phyloP scores from a whole-genome alignment of 1,284 basidiomycete genomes.

The Salmacisia buchloeana region DNA sequence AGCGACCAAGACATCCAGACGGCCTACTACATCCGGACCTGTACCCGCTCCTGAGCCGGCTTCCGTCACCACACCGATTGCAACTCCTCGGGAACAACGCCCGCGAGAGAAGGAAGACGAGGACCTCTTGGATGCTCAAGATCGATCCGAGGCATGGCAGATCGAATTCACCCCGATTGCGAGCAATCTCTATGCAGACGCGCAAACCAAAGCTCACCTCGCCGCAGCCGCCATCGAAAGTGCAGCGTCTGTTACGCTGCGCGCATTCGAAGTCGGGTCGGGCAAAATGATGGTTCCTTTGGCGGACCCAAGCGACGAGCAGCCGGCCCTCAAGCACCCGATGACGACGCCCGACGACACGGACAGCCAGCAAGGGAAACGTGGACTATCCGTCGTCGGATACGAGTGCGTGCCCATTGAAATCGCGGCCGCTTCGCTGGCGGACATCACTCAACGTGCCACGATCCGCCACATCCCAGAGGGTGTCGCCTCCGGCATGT shows the following conservation, averaged over 20 bases:
- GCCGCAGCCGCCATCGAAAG: not conserved
- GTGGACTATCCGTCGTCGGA: slow-evolving; percentile 30
- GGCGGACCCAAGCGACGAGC: not conserved
- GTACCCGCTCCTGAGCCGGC: not conserved
- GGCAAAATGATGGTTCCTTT: slow-evolving; percentile 4
- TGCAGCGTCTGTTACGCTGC: not conserved
- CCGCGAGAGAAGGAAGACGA: not conserved
- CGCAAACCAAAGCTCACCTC: not conserved
- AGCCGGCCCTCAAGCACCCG: not conserved
- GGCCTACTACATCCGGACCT: not conserved
- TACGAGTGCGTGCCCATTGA: slow-evolving; percentile 41
- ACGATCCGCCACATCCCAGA: slow-evolving; percentile 46
- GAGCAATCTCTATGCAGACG: slow-evolving; percentile 35
- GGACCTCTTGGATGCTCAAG: slow-evolving; percentile 8
- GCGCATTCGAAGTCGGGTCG: not conserved
- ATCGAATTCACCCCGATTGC: slow-evolving; percentile 42
- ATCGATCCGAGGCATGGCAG: slow-evolving; percentile 40
- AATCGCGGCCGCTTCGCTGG: slow-evolving; percentile 24
- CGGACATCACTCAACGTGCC: slow-evolving; percentile 22
- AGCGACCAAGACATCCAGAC: not conserved
- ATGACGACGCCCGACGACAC: not conserved
- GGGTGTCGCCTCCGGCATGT: slow-evolving; percentile 38
- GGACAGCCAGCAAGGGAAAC: not conserved
- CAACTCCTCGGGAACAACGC: not conserved
- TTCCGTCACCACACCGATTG: not conserved